phyloP scores from a whole-genome alignment of 2,329 filamentous ascomycete genomes.

The Ophiosphaerella herpotricha region DNA sequence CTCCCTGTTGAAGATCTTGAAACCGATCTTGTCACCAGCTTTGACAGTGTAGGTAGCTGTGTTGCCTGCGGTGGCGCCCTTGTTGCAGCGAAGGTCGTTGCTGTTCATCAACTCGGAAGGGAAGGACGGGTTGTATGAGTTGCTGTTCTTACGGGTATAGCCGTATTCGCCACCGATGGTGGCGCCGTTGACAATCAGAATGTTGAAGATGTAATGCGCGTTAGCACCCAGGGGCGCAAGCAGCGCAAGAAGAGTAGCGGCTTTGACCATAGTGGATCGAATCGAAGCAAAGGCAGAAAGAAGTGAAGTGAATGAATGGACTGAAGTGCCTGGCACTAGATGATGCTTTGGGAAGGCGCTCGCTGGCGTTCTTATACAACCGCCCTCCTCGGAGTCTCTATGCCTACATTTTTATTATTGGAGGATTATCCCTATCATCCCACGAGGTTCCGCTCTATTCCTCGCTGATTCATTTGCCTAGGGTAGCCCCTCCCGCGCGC shows the following conservation, averaged over 20 bases:
- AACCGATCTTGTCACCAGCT: constrained; percentile 55
- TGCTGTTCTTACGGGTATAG: constrained; percentile 43
- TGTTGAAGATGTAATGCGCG: constrained; percentile 46
- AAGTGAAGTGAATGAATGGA: constrained; percentile 14
- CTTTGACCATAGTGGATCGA: constrained; percentile 32
- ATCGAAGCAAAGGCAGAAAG: constrained; percentile 4
- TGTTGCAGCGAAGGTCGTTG: constrained; percentile 44
- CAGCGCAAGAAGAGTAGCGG: constrained; percentile 30
- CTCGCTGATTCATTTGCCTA: constrained; percentile 11
- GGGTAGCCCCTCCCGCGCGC: neutral
- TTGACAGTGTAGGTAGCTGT: constrained; percentile 45
- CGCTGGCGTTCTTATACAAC: constrained; percentile 4
- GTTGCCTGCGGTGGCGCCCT: constrained; percentile 36
- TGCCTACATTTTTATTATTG: constrained; percentile 4
- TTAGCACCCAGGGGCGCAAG: constrained; percentile 29
- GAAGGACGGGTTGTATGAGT: constrained; percentile 40
- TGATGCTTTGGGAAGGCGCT: neutral
- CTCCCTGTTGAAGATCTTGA: constrained; percentile 58
- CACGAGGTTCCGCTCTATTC: constrained; percentile 3
- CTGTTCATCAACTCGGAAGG: constrained; percentile 39
- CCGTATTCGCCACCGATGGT: constrained; percentile 40
- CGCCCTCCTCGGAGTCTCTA: neutral
- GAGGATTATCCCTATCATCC: constrained; percentile 1
- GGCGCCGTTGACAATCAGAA: constrained; percentile 40
- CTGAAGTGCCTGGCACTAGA: constrained; percentile 4